Conservation (phyloP, 1,139 yeast species). For the Protomyces inundatus region DNA sequence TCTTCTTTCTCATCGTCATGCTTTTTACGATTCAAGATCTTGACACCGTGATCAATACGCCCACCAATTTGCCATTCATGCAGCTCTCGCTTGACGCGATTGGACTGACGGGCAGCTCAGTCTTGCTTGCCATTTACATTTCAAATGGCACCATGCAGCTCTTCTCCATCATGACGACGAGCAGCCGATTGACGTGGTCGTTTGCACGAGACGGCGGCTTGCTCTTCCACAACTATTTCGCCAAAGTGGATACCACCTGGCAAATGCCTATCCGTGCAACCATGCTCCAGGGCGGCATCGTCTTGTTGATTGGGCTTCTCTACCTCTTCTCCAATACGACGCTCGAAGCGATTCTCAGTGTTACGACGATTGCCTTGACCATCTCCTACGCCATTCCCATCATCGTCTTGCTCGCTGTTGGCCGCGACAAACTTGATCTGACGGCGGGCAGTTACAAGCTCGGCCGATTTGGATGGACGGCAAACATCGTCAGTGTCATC, state of each 20-base stretch:
- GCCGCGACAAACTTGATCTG: conserved; percentile 56
- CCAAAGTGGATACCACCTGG: conserved; percentile 56
- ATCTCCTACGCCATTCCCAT: conserved; percentile 77
- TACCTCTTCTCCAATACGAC: conserved; percentile 58
- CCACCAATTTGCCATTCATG: conserved; percentile 33
- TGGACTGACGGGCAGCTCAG: conserved; percentile 52
- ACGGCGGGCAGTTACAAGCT: conserved; percentile 67
- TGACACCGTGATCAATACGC: conserved; percentile 9
- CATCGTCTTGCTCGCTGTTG: conserved; percentile 54
- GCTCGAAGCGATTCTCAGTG: conserved; percentile 78
- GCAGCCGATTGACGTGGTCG: conserved; percentile 74
- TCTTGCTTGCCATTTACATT: conserved; percentile 59
- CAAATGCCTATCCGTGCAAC: conserved; percentile 69
- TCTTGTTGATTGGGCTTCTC: background rate
- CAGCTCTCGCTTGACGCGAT: conserved; percentile 66
- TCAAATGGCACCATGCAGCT: conserved; percentile 74
- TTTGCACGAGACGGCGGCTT: conserved; percentile 82
- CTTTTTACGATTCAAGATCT: conserved; percentile 57
- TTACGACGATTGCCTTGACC: conserved; percentile 70
- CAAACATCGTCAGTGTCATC: conserved; percentile 13
- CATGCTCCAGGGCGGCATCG: conserved; percentile 52
- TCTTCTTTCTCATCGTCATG: conserved; percentile 59
- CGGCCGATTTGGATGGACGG: conserved; percentile 47
- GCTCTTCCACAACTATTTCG: conserved; percentile 61
- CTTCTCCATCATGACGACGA: conserved; percentile 68